Evolutionary conservation across 176 grass and related monocot species (phyloP), one percentile per base, ranked within the genome.

Genomic region (Raddia guianensis): DNA sequence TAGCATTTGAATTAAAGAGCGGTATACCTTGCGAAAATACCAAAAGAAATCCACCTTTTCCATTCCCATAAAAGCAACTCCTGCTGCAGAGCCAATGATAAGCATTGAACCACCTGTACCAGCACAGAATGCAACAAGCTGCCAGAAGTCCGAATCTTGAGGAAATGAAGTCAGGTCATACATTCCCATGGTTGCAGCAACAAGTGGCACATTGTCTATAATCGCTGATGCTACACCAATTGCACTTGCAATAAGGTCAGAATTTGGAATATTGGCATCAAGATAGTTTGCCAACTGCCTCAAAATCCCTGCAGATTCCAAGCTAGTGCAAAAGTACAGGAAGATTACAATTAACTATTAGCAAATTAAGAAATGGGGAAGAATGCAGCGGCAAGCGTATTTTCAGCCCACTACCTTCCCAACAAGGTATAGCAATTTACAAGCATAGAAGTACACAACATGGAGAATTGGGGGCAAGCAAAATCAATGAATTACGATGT

Each of bases 11-110:
- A 73, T 55, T 73, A 51, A 48, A 54, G 15, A 71, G 63, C 44
- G 64, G 10, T 82, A 92, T 86, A 98, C 95, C 95, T 98, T 95
- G 42, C 86, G 85, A 81, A 98, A 73, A 86, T 98, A 98, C 95
- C 95, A 95, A 90, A 98, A 95, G 90, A 98, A 98, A 89, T 98
- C 90, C 72, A 98, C 91, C 79, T 93, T 98, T 80, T 98, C 95
- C 84, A 98, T 89, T 82, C 92, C 95, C 95, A 98, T 98, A 76
- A 94, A 98, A 74, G 92, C 95, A 65, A 98, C 95, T 49, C 95
- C 95, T 75, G 95, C 92, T 63, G 95, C 95, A 65, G 92, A 98
- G 63, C 95, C 95, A 77, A 98, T 98, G 61, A 98, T 91, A 79
- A 98, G 90, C 95, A 98, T 98, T 11, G 95, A 98, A 49, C 95